Base-by-base conservation (phyloP, 768 basidiomycete genomes). In the Leccinum truebloodii region DNA sequence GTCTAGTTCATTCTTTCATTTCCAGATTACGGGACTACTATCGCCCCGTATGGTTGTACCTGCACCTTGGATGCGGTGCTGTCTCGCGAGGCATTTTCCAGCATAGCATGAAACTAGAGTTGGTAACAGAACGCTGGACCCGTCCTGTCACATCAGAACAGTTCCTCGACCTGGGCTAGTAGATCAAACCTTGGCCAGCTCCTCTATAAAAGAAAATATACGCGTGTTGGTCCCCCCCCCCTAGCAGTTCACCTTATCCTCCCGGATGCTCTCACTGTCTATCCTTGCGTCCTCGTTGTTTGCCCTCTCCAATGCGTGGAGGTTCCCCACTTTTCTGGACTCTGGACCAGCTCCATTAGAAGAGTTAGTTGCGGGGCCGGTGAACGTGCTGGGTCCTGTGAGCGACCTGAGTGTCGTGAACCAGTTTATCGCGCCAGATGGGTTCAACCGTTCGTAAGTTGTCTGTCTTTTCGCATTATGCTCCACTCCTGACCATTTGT, bases 361-460 rank as follows among this genome's bases (percentile, higher is more conserved):
- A 18, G 37, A 1, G 8, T 7, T 26, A 16, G 26, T 18, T 3
- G 26, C 32, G 24, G 51, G 12, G 4, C 54, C 18, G 32, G 20
- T 34, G 14, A 30, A 26, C 5, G 54, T 35, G 5, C 10, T 74
- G n/a, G 71, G 72, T 35, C 63, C 74, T 37, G 62, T 60, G 22
- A 52, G 50, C 14, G 61, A 72, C 32, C 59, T 80, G n/a, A 55
- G 63, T 52, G 69, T 84, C 34, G 70, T 66, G 5, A 83, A 83
- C 64, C 59, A 63, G 8, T 28, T 61, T 28, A 76, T 83, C 44
- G 62, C 79, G 6, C 83, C 84, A 5, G 84, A 84, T 72, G 82
- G 83, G 44, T 83, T 76, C 60, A 71, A 61, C 75, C 59, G 72
- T 59, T 75, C 76, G 79, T 80, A 22, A 61, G 67, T 65, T 14